Evolutionary conservation across 805 yeast genomes (phyloP).

Genomic region (Lipomyces yamadae): DNA sequence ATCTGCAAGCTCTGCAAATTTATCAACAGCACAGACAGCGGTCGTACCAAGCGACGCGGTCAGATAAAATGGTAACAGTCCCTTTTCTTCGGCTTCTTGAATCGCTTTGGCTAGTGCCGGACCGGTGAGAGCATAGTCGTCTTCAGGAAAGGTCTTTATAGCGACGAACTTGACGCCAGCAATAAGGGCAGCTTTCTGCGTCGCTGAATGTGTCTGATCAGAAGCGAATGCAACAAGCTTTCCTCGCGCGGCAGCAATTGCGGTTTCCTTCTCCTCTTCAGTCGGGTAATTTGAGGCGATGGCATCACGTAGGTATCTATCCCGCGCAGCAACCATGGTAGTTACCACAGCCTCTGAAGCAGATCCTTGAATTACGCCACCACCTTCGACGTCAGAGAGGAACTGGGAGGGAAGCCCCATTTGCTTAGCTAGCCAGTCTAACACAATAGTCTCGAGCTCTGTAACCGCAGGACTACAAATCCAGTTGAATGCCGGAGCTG

Average conservation of each 20-base stretch:
- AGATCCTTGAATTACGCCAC: constrained; percentile 41
- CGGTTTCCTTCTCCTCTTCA: constrained; percentile 32
- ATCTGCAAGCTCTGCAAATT: constrained; percentile 31
- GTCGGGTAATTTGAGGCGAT: constrained; percentile 30
- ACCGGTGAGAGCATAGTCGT: constrained; percentile 35
- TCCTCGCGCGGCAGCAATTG: constrained; percentile 36
- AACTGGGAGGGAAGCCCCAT: constrained; percentile 33
- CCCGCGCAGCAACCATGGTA: constrained; percentile 40
- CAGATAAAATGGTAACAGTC: constrained; percentile 36
- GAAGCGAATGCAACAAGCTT: constrained; percentile 38
- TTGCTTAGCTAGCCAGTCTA: constrained; percentile 40
- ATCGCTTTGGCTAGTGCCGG: constrained; percentile 27
- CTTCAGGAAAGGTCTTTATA: constrained; percentile 34
- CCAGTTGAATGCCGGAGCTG: constrained; percentile 41
- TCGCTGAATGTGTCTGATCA: constrained; percentile 39
- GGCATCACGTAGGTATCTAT: constrained; percentile 35
- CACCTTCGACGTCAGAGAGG: constrained; percentile 37
- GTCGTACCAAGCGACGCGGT: constrained; percentile 40
- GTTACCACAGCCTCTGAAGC: constrained; percentile 39
- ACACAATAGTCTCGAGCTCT: constrained; percentile 40
- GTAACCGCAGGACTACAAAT: constrained; percentile 40
- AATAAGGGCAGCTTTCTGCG: constrained; percentile 40
- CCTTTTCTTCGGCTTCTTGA: constrained; percentile 26
- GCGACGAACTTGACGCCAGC: constrained; percentile 37
- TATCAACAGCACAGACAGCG: constrained; percentile 39